Conservation (phyloP, 1,284 basidiomycete species). For the Pseudozyma pruni region DNA sequence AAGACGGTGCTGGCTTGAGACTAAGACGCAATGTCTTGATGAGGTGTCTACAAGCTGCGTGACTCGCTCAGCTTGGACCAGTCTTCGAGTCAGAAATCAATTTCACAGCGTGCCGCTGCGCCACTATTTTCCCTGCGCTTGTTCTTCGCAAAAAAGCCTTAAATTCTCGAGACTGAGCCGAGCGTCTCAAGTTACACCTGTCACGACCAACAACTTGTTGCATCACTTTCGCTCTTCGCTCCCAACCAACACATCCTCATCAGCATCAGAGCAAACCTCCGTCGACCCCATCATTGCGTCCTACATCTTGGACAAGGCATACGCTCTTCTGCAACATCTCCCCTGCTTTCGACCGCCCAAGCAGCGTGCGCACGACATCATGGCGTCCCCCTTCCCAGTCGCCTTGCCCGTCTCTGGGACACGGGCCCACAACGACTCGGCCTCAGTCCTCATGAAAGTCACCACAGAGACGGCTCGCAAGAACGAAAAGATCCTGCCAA, state of each 20-base stretch:
- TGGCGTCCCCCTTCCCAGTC: slow-evolving; percentile 65
- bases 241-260: no score
- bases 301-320: background rate
- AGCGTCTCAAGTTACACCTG: no score
- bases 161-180: no score
- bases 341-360: slow-evolving; percentile 4
- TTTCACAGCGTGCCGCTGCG: background rate
- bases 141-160: no score
- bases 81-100: background rate
- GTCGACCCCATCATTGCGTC: no score
- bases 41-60: no score
- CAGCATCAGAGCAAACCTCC: background rate
- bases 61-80: background rate
- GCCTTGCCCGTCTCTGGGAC: slow-evolving; percentile 48
- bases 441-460: slow-evolving; percentile 60
- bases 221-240: no score
- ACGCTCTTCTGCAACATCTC: background rate
- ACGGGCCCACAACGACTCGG: slow-evolving; percentile 41
- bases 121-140: no score
- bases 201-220: no score
- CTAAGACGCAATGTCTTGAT: no score
- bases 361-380: slow-evolving; percentile 44
- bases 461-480: slow-evolving; percentile 50
- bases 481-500: slow-evolving; percentile 57
- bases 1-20: no score